Percentiles rank a stretch among this genome's conserved stretches.
These are phyloP conservation scores for Yarrowia sp. DNA, from an alignment of 805 yeast genomes.

Conservation along the genomic window DNA sequence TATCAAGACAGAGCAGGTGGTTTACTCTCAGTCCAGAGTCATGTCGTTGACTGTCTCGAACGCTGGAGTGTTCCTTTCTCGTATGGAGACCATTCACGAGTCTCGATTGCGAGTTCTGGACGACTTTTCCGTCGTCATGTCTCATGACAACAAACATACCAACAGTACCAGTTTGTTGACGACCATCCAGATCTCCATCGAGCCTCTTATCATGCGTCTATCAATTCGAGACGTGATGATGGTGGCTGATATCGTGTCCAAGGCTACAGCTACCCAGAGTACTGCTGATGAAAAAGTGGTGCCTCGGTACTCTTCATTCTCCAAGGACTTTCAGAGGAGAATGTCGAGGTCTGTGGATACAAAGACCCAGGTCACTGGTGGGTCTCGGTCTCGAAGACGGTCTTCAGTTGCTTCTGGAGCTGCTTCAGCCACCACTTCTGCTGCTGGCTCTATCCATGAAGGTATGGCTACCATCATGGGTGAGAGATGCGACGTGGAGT, in stretches of 20 bases:
- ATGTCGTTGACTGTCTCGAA: conserved; percentile 66
- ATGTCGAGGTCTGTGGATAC: conserved; percentile 6
- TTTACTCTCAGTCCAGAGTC: conserved; percentile 65
- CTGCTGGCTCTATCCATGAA: background rate
- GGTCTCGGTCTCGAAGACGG: conserved; percentile 1
- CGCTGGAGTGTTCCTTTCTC: conserved; percentile 81
- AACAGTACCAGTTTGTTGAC: conserved; percentile 58
- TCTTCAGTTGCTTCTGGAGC: conserved; percentile 21
- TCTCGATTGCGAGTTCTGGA: conserved; percentile 73
- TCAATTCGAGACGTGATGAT: conserved; percentile 83
- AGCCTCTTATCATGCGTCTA: conserved; percentile 75
- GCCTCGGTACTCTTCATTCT: conserved; percentile 30
- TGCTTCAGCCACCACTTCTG: conserved; percentile 4
- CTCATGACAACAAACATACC: conserved; percentile 70
- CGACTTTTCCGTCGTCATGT: conserved; percentile 78
- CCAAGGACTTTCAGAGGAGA: conserved; percentile 27
- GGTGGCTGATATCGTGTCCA: conserved; percentile 70
- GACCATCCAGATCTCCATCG: conserved; percentile 65
- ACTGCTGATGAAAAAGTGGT: conserved; percentile 15
- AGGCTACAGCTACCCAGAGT: conserved; percentile 47
- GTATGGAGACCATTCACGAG: conserved; percentile 65
- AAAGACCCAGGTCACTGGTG: conserved; percentile 3
- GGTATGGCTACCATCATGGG: conserved; percentile 52
- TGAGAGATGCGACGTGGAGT: conserved; percentile 62
- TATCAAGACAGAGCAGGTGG: conserved; percentile 77